These are phyloP conservation scores for Chlorella sp. DNA, from an alignment of 139 green algal species.

Conservation along the genomic window DNA sequence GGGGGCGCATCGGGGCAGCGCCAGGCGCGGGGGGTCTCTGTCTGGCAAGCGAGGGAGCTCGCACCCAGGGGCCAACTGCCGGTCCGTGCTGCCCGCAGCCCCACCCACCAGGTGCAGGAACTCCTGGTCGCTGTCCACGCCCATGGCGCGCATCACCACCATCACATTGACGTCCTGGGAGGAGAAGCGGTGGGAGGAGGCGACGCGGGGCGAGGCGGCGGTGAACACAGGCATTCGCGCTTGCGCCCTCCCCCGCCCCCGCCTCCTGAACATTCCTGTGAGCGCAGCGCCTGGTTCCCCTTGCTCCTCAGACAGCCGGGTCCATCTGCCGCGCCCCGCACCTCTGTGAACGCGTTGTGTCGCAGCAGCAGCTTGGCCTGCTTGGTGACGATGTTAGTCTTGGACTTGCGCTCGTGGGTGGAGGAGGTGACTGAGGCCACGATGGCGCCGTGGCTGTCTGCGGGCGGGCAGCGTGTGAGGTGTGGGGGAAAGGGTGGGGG, in stretches of 20 bases:
- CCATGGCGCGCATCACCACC: constrained; percentile 95
- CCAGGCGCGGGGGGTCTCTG: no score
- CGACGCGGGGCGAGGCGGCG: no score
- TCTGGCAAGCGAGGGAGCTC: no score
- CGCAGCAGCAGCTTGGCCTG: constrained; percentile 86
- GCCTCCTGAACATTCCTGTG: no score
- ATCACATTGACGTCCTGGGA: constrained; percentile 91
- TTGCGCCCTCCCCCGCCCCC: no score
- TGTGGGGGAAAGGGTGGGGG: no score
- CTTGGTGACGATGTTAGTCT: constrained; percentile 93
- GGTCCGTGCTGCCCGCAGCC: no score
- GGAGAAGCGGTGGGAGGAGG: no score
- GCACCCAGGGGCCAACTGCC: no score
- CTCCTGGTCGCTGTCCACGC: constrained; percentile 94
- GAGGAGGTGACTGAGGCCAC: constrained; percentile 84
- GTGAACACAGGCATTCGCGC: not conserved
- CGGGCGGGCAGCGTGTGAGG: not conserved
- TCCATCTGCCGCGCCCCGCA: constrained; percentile 1
- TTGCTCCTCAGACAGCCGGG: no score
- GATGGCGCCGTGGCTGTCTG: constrained; percentile 45
- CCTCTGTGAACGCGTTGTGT: constrained; percentile 95
- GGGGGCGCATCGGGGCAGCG: no score
- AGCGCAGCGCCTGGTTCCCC: no score
- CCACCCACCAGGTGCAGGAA: constrained; percentile 69
- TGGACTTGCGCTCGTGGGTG: constrained; percentile 97